A percentile compares a stretch with the other conserved stretches of the same genome.
Conservation (phyloP, 352 stramenopile genomes). For the Phytophthora uliginosa region DNA sequence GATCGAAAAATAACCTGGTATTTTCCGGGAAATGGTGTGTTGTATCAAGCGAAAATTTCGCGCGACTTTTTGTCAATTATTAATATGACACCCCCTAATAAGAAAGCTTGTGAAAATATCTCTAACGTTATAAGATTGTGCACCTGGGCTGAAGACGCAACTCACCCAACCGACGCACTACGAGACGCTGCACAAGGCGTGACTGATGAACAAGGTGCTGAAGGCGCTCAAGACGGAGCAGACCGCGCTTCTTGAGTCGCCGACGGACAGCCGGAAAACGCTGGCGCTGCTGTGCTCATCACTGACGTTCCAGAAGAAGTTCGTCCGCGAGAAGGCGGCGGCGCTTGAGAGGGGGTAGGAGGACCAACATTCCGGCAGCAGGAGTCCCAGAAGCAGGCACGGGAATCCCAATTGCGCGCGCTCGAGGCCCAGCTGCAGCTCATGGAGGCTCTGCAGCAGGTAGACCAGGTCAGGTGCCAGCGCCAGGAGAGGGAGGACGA, state of each 20-base stretch:
- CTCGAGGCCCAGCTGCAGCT: constrained; percentile 33
- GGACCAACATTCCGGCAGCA: constrained; percentile 11
- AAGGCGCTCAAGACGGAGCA: too few relatives aligned
- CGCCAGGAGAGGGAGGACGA: constrained; percentile 10
- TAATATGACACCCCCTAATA: too few relatives aligned
- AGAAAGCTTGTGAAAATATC: too few relatives aligned
- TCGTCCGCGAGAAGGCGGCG: constrained; percentile 50
- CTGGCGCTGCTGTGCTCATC: constrained; percentile 87
- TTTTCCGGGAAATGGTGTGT: too few relatives aligned
- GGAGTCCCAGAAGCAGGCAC: constrained; percentile 29
- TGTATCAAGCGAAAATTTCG: too few relatives aligned
- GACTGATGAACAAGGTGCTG: constrained; percentile 93
- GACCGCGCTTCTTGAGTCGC: too few relatives aligned
- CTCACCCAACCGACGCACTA: constrained; percentile 80
- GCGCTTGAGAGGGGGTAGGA: constrained; percentile 15
- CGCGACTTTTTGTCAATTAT: too few relatives aligned
- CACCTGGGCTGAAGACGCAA: too few relatives aligned
- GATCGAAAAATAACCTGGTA: too few relatives aligned
- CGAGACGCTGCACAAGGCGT: constrained; percentile 75
- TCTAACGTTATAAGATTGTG: too few relatives aligned
- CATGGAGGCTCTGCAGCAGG: constrained; percentile 34
- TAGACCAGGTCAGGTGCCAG: constrained; percentile 28
- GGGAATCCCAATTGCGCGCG: constrained; percentile 21
- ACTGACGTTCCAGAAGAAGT: constrained; percentile 82
- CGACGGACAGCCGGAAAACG: constrained; percentile 88